Percentiles rank a stretch among this genome's conserved stretches.
phyloP scores from a whole-genome alignment of 2,329 filamentous ascomycete species.

The Lasiodiplodia sp. region DNA sequence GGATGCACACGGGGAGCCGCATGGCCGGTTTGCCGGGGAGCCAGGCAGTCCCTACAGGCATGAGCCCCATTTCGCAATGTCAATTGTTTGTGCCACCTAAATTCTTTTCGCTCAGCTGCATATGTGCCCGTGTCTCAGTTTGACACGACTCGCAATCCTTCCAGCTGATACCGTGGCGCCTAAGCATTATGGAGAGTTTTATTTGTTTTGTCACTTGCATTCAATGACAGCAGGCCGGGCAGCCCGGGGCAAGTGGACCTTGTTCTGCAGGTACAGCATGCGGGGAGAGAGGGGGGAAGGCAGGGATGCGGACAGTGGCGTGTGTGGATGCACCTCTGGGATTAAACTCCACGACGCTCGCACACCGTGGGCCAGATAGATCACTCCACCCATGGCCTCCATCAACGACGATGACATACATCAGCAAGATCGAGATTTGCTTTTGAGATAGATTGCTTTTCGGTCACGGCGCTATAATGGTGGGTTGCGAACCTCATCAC shows the following conservation, averaged over 20 bases:
- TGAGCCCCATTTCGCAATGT: constrained; percentile 25
- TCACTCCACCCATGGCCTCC: constrained; percentile 14
- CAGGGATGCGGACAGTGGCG: constrained; percentile 18
- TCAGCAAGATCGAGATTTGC: constrained; percentile 11
- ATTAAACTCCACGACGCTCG: constrained; percentile 19
- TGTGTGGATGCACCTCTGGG: neutral
- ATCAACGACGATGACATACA: constrained; percentile 21
- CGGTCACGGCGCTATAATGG: constrained; percentile 1
- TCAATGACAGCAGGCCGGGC: constrained; percentile 9
- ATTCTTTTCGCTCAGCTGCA: constrained; percentile 23
- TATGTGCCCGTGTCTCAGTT: constrained; percentile 20
- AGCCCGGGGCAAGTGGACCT: constrained; percentile 6
- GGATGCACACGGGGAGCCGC: constrained; percentile 24
- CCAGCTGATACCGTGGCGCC: constrained; percentile 1
- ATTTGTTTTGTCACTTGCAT: constrained; percentile 21
- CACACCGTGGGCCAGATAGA: neutral
- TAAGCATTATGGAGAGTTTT: constrained; percentile 6
- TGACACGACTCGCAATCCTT: constrained; percentile 14
- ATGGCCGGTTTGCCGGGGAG: constrained; percentile 16
- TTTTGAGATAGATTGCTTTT: constrained; percentile 26
- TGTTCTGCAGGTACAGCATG: constrained; percentile 24
- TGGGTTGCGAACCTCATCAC: neutral
- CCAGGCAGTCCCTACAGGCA: constrained; percentile 19
- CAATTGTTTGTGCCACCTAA: constrained; percentile 13
- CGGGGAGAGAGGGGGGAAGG: constrained; percentile 15